Evolutionary conservation across 306 rosid species (phyloP), one percentile per base, ranked within the genome.

Genomic region (Albizia julibrissin): DNA sequence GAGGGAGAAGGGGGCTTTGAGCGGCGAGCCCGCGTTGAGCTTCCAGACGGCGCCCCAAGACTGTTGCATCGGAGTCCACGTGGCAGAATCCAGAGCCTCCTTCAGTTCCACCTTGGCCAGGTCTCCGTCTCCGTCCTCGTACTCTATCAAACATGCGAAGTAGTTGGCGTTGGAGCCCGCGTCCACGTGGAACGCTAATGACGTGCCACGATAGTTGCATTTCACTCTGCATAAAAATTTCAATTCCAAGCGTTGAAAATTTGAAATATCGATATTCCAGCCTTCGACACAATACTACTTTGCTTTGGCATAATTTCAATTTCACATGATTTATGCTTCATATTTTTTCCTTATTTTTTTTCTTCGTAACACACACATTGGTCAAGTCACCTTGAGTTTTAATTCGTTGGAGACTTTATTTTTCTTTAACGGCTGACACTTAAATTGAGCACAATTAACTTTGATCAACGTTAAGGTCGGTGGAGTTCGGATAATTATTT

Each of bases 1-100:
- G 71, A 90, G n/a, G 7, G 94, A 89, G 85, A 90, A 86, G 0
- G 97, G 92, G 4, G 89, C 80, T 27, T 68, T 54, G 22, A 90
- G 42, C 0, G 31, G 0, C 5, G 72, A 72, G 67, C 92, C 89
- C 0, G 40, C 4, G 68, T 81, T 61, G 24, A 92, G 82, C 33
- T 85, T 82, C 97, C 94, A 92, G 47, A 82, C 86, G 27, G 94
- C 90, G 46, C 97, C 97, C 97, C 97, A 90, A 0, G 92, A 91
- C 65, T 84, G 87, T 18, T 43, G 69, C 97, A 92, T 89, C 37
- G 87, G 84, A 72, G 54, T 29, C 97, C 97, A 90, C 13, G 87
- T 24, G 33, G 58, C 21, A 2, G 81, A 70, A 74, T 68, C 83
- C 9, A 8, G 2, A 0, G 79, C 85, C 59, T 88, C 87, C 54